phyloP scores from a whole-genome alignment of 331 rosid genomes.

The Spiraea crenata region DNA sequence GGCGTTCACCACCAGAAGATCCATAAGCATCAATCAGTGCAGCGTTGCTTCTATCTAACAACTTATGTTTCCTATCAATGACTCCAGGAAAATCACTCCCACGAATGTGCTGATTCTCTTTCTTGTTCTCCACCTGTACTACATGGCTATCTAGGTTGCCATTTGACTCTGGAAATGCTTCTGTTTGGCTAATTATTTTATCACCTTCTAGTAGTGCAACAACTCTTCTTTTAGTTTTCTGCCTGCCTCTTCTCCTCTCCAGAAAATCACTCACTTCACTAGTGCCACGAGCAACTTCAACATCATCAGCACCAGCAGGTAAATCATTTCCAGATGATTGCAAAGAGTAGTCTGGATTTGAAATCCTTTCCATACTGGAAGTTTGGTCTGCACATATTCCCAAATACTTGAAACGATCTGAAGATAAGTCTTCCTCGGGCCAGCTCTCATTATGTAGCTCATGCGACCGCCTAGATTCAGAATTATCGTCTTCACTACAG shows the following conservation, averaged over 20 bases:
- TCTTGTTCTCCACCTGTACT: conserved; percentile 28
- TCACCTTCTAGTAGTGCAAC: conserved; percentile 46
- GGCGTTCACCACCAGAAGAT: conserved; percentile 27
- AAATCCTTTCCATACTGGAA: conserved; percentile 14
- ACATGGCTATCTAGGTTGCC: conserved; percentile 33
- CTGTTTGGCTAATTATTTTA: conserved; percentile 27
- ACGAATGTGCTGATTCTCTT: conserved; percentile 21
- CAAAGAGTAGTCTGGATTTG: conserved; percentile 6
- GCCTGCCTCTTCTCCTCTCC: conserved; percentile 51
- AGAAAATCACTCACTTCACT: conserved; percentile 38
- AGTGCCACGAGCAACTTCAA: conserved; percentile 25
- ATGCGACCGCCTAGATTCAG: conserved; percentile 44
- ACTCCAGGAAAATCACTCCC: conserved; percentile 14
- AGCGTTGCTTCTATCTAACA: conserved; percentile 27
- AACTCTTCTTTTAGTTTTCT: conserved; percentile 61
- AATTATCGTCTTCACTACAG: conserved; percentile 63
- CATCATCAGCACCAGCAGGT: conserved; percentile 34
- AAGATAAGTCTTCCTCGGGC: conserved; percentile 37
- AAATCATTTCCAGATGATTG: conserved; percentile 27
- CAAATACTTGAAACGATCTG: conserved; percentile 26
- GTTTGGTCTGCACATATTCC: conserved; percentile 38
- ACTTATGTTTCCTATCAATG: conserved; percentile 21
- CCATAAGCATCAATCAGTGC: conserved; percentile 27
- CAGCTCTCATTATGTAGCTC: conserved; percentile 28
- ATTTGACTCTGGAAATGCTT: conserved; percentile 27